These are phyloP conservation scores for Rachicladosporium sp. DNA, from an alignment of 2,329 filamentous ascomycete species.

Conservation along the genomic window DNA sequence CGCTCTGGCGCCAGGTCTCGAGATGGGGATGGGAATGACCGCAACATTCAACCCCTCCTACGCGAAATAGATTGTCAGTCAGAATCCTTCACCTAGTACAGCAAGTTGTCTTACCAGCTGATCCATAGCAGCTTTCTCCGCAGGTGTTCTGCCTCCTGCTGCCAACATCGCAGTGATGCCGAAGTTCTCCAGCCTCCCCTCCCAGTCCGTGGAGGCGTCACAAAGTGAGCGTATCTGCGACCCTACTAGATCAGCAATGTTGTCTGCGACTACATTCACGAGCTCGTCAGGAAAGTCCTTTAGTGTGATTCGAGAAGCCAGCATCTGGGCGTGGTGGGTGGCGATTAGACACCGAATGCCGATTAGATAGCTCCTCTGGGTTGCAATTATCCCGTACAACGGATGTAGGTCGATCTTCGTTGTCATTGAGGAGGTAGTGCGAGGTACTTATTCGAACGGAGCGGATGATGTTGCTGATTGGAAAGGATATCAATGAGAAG, in stretches of 20 bases:
- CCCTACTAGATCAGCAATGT: not conserved
- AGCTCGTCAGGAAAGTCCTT: slow-evolving; percentile 1
- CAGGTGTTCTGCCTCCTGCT: not conserved
- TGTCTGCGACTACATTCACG: not conserved
- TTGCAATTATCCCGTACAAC: slow-evolving; percentile 3
- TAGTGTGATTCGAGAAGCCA: not conserved
- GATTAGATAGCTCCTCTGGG: slow-evolving; percentile 1
- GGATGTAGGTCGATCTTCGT: not conserved
- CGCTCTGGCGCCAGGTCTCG: too few relatives aligned
- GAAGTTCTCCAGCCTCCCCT: not conserved
- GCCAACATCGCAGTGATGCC: not conserved
- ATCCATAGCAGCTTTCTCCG: not conserved
- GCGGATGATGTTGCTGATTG: too few relatives aligned
- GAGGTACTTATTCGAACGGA: too few relatives aligned
- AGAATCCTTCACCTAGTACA: too few relatives aligned
- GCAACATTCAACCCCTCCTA: too few relatives aligned
- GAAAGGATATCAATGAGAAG: too few relatives aligned
- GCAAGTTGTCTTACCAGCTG: too few relatives aligned
- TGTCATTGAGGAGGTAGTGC: too few relatives aligned
- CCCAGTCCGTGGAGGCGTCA: not conserved
- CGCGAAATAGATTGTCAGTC: too few relatives aligned
- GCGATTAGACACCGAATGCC: not conserved
- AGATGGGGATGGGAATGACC: too few relatives aligned
- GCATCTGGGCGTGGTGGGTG: not conserved
- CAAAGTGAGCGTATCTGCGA: not conserved